Base-by-base conservation (phyloP, 75 land plant species). In the Picea glauca region DNA sequence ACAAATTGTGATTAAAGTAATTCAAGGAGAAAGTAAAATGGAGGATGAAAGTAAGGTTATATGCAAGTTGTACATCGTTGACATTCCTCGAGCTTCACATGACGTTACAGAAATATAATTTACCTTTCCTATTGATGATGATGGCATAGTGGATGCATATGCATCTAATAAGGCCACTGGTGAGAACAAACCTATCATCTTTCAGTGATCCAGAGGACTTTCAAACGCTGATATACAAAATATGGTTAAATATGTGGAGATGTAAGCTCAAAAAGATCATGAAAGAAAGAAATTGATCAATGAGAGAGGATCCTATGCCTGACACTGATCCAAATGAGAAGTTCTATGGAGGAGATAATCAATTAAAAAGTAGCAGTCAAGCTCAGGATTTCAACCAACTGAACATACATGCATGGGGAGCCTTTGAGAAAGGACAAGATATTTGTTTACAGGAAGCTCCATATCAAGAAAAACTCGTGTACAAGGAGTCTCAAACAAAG, bases 291-390 rank as follows among this genome's bases (percentile, higher is more conserved):
- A 81, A 72, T 64, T 83, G 20, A 90, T 90, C 98, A 46, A 95
- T 95, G 96, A 82, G 98, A 40, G 98, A 95, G 77, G 98, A 95
- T 93, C 98, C 98, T 63, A 82, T 90, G n/a, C 98, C 98, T 18
- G 98, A 95, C 81, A 87, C 78, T 61, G 93, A 95, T 87, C 96
- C 98, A 32, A 95, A 93, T 82, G 98, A 95, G 86, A 95, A 95
- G 83, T 95, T 95, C 59, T 95, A 95, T 88, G 87, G 54, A 57
- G 95, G 26, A 26, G 26, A 26, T 26, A 26, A 26, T 26, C 26
- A 26, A 26, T 26, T 26, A 26, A 26, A 26, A 26, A 26, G 26
- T 26, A 26, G 26, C 26, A 26, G 26, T 26, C 26, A 26, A 26
- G 26, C 26, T 26, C 26, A 26, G 26, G 26, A 26, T 26, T 26